phyloP scores from a whole-genome alignment of 148 eudicot genomes.

The Camellia granthamiana region DNA sequence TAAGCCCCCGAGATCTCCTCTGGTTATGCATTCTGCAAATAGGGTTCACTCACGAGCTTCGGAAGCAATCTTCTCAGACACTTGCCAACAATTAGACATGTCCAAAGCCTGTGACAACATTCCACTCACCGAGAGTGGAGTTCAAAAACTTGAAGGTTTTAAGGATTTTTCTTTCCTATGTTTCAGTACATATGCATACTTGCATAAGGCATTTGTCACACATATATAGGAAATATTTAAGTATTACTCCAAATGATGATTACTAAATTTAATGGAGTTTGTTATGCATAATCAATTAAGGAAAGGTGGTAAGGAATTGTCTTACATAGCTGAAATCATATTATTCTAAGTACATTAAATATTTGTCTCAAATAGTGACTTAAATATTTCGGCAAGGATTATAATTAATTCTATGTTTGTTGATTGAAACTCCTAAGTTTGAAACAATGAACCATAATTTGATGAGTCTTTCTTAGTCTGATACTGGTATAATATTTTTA shows the following conservation, averaged over 20 bases:
- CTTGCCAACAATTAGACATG: conserved; percentile 53
- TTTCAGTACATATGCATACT: background rate
- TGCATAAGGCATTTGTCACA: background rate
- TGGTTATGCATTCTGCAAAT: conserved; percentile 45
- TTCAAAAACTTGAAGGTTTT: conserved; percentile 58
- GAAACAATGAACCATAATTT: background rate
- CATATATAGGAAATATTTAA: background rate
- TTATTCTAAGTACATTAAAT: background rate
- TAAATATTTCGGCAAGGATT: background rate
- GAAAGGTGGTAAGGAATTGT: background rate
- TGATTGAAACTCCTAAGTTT: background rate
- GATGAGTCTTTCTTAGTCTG: too few species aligned
- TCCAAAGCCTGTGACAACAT: conserved; percentile 33
- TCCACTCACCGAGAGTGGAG: conserved; percentile 16
- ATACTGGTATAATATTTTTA: too few species aligned
- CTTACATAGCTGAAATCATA: background rate
- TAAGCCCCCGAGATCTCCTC: conserved; percentile 69
- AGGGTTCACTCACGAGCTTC: conserved; percentile 38
- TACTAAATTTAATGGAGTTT: background rate
- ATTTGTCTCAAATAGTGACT: background rate
- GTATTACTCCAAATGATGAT: background rate
- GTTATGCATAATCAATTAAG: background rate
- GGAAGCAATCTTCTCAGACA: conserved; percentile 22
- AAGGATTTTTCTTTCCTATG: background rate
- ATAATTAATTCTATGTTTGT: background rate